Percentiles rank a stretch among this genome's conserved stretches.
These are phyloP conservation scores for Salvia splendens DNA, from an alignment of 257 asterid species.

Conservation along the genomic window DNA sequence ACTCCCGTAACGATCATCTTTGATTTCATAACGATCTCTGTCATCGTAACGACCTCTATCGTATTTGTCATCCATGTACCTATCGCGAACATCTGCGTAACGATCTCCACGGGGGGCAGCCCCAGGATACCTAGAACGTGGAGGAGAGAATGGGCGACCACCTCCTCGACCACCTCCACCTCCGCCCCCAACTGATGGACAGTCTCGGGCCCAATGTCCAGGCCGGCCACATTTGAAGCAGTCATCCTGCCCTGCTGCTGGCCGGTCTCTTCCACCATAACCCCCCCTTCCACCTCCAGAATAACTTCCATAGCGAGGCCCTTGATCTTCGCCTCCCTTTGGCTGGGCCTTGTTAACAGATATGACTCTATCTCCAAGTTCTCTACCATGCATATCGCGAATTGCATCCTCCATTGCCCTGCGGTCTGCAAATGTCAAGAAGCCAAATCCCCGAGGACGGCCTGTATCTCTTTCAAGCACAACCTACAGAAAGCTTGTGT, in stretches of 20 bases:
- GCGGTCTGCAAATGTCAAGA: constrained; percentile 88
- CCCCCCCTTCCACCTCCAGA: constrained; percentile 67
- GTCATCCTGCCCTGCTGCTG: constrained; percentile 77
- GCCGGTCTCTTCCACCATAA: constrained; percentile 66
- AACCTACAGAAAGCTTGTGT: constrained; percentile 44
- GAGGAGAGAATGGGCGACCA: constrained; percentile 70
- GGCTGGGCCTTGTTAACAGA: constrained; percentile 98
- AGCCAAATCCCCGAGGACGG: constrained; percentile 99
- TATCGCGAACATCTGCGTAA: constrained; percentile 72
- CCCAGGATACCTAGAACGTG: constrained; percentile 78
- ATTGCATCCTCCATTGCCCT: constrained; percentile 95
- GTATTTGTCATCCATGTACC: constrained; percentile 70
- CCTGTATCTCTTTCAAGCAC: constrained; percentile 97
- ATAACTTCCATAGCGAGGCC: constrained; percentile 71
- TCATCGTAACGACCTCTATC: constrained; percentile 80
- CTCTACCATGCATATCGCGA: constrained; percentile 92
- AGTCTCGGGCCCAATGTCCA: constrained; percentile 99
- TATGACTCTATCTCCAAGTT: constrained; percentile 80
- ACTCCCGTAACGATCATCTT: constrained; percentile 70
- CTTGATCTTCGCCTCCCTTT: constrained; percentile 73
- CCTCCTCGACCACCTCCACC: constrained; percentile 66
- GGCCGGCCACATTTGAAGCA: constrained; percentile 98
- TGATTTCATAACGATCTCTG: constrained; percentile 71
- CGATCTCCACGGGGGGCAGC: constrained; percentile 76
- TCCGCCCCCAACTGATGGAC: constrained; percentile 61